A percentile compares a stretch with the other conserved stretches of the same genome.
These are phyloP conservation scores for Globisporangium paroecandrum DNA, from an alignment of 352 stramenopile species.

Conservation along the genomic window DNA sequence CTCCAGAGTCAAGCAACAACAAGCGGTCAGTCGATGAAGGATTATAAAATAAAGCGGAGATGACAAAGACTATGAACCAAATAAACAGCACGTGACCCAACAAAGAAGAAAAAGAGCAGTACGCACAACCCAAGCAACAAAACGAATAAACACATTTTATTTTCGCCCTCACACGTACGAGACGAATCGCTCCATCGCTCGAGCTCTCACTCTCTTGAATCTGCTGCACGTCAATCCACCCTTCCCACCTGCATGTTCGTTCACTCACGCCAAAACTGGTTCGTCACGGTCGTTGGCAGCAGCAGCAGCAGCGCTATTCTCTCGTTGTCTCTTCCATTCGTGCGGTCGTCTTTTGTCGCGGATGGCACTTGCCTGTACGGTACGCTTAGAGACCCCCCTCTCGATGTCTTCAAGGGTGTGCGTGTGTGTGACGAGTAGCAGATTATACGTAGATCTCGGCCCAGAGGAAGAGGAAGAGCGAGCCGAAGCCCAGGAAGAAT, in stretches of 20 bases:
- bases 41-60: neutral
- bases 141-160: slow-evolving; percentile 1
- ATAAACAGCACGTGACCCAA: neutral
- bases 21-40: neutral
- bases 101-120: neutral
- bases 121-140: neutral
- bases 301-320: neutral
- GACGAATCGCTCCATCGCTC: neutral
- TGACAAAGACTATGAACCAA: neutral
- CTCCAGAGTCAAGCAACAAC: neutral
- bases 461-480: slow-evolving; percentile 87
- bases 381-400: too few relatives aligned
- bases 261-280: slow-evolving; percentile 8
- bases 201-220: neutral
- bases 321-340: neutral
- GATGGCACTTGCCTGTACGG: neutral
- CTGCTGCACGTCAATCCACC: neutral
- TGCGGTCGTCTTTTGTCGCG: neutral
- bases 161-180: neutral
- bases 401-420: neutral
- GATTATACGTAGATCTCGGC: slow-evolving; percentile 85
- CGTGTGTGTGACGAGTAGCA: neutral
- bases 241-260: slow-evolving; percentile 1
- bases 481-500: slow-evolving; percentile 74
- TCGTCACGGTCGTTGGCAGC: neutral